Base-by-base conservation (phyloP, 2,329 filamentous ascomycete genomes). In the Capronia americana region DNA sequence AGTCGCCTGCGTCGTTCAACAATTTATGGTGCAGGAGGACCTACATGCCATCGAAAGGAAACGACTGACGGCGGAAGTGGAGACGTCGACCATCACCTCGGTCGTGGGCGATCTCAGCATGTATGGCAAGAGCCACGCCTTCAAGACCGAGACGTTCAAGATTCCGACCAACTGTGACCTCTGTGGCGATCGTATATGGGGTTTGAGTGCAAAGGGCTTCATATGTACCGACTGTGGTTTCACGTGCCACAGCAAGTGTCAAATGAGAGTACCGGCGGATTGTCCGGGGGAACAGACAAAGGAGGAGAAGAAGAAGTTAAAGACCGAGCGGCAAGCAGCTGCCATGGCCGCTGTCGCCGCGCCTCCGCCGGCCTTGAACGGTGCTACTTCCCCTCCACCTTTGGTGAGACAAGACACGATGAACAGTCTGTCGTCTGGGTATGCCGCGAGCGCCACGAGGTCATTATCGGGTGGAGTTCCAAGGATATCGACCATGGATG, bases 81-180 rank as follows among this genome's bases (percentile, higher is more conserved):
- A 99, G 79, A 93, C 93, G 8, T 90, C 91, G 1, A 97, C 93
- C 1, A 96, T 99, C 75, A 94, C 92, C n/a, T 84, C 89, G 10
- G 91, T 89, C 0, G 94, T 97, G 2, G 95, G 95, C 41, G 95
- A 99, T 76, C 86, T 99, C 62, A 97, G 93, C 1, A 83, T 97
- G 23, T 94, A 94, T 20, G 93, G 93, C 11, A 92, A 92, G 77
- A 97, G 93, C 75, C 95, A 99, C 82, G 95, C 96, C 75, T 99
- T 99, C 85, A 97, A 96, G 79, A 89, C 92, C n/a, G 93, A 98
- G 76, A 98, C 95, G 0, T 99, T 98, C 85, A 98, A 98, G 78
- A 97, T 99, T 67, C 96, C 96, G 0, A 99, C 95, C 4, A 98
- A 98, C 77, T 99, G 95, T 80, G 95, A 99, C 78, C 85, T 97